Percentiles rank a stretch among this genome's conserved stretches.
Evolutionary conservation across 2,329 filamentous ascomycete species (phyloP).

Genomic region (Orbilia ellipsospora): DNA sequence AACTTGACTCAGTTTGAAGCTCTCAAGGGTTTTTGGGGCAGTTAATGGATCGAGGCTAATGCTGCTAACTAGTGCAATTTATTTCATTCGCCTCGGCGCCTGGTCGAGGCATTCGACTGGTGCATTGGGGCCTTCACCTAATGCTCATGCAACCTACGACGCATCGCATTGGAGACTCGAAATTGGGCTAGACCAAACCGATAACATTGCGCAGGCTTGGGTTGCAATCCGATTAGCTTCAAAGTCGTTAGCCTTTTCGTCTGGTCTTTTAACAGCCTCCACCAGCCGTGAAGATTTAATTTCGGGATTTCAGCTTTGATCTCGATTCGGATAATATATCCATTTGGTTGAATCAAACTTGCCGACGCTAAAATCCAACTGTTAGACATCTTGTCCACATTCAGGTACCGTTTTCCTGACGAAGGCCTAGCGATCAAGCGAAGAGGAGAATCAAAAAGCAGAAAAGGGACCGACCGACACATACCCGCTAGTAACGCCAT

Average conservation of each 20-base stretch:
- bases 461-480: neutral
- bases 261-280: constrained; percentile 1
- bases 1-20: constrained; percentile 51
- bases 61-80: constrained; percentile 15
- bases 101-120: constrained; percentile 29
- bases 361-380: constrained; percentile 25
- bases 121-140: neutral
- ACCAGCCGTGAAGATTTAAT: neutral
- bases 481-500: constrained; percentile 27
- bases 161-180: constrained; percentile 10
- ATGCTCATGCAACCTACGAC: neutral
- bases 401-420: constrained; percentile 43
- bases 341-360: constrained; percentile 2
- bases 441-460: neutral
- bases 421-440: neutral
- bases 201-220: constrained; percentile 3
- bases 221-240: constrained; percentile 8
- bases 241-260: neutral
- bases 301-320: constrained; percentile 1
- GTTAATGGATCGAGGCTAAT: neutral
- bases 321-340: neutral
- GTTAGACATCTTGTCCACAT: constrained; percentile 27
- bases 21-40: constrained; percentile 23
- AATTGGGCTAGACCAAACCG: constrained; percentile 3
- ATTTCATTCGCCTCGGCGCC: constrained; percentile 34